Conservation (phyloP, 1,284 basidiomycete species). For the Phylloboletellus chloephorus region DNA sequence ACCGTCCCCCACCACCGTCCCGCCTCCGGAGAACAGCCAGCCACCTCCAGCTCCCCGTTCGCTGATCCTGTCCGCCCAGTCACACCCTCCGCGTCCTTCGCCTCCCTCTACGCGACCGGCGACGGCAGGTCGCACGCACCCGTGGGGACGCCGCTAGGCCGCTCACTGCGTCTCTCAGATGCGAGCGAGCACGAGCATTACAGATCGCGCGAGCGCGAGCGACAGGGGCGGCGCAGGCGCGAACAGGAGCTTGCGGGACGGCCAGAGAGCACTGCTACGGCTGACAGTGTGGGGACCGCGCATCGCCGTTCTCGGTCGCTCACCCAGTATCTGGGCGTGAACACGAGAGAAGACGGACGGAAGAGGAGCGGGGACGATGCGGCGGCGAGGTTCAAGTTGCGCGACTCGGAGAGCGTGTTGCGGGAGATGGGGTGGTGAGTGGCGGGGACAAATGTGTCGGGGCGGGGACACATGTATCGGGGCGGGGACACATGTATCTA, state of each 20-base stretch:
- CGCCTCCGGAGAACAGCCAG: not conserved
- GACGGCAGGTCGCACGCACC: not conserved
- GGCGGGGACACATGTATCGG: too few species aligned
- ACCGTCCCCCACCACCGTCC: constrained; percentile 10
- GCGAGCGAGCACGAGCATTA: constrained; percentile 26
- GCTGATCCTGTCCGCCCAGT: constrained; percentile 1
- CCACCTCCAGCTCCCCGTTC: constrained; percentile 5
- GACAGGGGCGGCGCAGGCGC: too few species aligned
- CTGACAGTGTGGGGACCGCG: too few species aligned
- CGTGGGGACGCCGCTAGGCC: constrained; percentile 15
- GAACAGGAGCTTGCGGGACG: too few species aligned
- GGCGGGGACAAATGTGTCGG: too few species aligned
- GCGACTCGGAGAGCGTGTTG: constrained; percentile 23
- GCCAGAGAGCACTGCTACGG: too few species aligned
- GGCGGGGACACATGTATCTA: too few species aligned
- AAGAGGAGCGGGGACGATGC: constrained; percentile 1
- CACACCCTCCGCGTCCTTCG: not conserved
- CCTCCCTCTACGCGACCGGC: not conserved
- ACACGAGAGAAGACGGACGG: not conserved
- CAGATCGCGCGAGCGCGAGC: constrained; percentile 15
- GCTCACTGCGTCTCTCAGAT: constrained; percentile 24
- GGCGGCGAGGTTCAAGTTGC: constrained; percentile 11
- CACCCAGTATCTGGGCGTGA: not conserved
- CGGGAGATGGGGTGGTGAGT: constrained; percentile 22
- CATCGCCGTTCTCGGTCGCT: not conserved